Percentiles rank a stretch among this genome's conserved stretches.
Conservation (phyloP, 2,329 filamentous ascomycete genomes). For the Stagonosporopsis cucurbitacearum region DNA sequence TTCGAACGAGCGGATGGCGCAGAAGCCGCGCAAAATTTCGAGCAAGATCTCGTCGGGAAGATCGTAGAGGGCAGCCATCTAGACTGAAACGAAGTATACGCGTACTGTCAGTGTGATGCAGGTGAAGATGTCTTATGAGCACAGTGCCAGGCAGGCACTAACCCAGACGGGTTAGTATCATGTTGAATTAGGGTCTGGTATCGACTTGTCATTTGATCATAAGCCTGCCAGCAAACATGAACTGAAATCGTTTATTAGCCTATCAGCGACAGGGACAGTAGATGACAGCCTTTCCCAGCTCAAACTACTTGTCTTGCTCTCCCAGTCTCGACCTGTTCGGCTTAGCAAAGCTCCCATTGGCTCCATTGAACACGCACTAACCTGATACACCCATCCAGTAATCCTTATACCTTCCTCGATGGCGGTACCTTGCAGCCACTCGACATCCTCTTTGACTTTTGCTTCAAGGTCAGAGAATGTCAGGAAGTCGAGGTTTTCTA, state of each 20-base stretch:
- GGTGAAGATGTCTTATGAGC: background rate
- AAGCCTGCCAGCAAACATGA: too few species aligned
- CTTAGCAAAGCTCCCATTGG: background rate
- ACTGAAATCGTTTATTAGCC: background rate
- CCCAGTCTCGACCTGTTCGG: constrained; percentile 67
- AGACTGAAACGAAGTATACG: too few species aligned
- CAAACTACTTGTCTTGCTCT: constrained; percentile 59
- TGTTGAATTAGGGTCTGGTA: too few species aligned
- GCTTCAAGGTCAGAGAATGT: constrained; percentile 64
- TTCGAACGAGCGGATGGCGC: constrained; percentile 29
- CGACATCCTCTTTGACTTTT: constrained; percentile 71
- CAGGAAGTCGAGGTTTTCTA: constrained; percentile 65
- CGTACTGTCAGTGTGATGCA: background rate
- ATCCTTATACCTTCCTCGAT: constrained; percentile 66
- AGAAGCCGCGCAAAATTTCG: constrained; percentile 23
- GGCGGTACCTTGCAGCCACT: constrained; percentile 65
- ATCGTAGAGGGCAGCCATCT: constrained; percentile 6
- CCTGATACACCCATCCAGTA: constrained; percentile 77
- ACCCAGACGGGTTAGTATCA: too few species aligned
- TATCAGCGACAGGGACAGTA: background rate
- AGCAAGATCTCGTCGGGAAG: constrained; percentile 37
- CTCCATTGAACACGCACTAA: background rate
- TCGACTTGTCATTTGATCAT: too few species aligned
- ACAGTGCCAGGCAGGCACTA: too few species aligned
- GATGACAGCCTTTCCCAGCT: background rate